Evolutionary conservation across 139 green algal species (phyloP).

Genomic region (Yamagishiella unicocca): DNA sequence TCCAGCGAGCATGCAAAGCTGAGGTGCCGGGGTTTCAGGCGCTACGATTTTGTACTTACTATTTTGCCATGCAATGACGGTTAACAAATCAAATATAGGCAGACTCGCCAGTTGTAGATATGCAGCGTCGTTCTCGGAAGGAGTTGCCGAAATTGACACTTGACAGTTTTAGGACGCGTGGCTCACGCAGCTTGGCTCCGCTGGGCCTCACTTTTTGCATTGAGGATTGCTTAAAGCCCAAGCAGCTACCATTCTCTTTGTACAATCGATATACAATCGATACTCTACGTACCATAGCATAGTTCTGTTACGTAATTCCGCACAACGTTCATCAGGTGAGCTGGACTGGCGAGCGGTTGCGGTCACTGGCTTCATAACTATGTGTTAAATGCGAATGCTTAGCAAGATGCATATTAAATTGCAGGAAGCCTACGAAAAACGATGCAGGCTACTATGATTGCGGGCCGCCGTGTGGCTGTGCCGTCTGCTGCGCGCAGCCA

Average conservation of each 20-base stretch:
- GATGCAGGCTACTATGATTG: constrained; percentile 1
- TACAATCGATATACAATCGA: background rate
- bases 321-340: too few species aligned
- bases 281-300: background rate
- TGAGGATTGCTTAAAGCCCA: too few species aligned
- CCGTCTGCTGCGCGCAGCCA: background rate
- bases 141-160: too few species aligned
- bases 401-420: background rate
- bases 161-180: background rate
- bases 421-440: background rate
- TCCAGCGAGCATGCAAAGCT: too few species aligned
- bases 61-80: too few species aligned
- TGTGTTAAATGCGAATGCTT: background rate
- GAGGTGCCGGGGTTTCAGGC: too few species aligned
- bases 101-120: too few species aligned
- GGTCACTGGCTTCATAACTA: background rate
- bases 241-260: too few species aligned
- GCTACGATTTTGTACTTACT: too few species aligned
- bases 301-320: background rate
- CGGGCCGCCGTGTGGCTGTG: background rate
- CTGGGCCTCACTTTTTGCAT: background rate
- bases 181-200: background rate
- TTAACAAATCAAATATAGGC: too few species aligned
- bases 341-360: background rate
- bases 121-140: too few species aligned